phyloP scores from a whole-genome alignment of 2,329 filamentous ascomycete species.

The Clonostachys byssicola region DNA sequence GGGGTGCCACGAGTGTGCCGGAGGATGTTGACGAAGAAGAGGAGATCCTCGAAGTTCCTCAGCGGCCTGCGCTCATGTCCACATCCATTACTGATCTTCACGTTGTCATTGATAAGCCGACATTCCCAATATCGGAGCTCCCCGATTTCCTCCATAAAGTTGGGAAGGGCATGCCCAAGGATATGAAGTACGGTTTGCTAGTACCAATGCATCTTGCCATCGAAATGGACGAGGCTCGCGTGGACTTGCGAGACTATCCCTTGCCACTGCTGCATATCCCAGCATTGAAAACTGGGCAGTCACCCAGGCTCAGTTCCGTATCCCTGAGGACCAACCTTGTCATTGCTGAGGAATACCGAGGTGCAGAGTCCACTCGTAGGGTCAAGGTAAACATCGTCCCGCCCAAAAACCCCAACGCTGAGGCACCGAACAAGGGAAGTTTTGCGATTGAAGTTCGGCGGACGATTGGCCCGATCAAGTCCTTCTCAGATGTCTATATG shows the following conservation, averaged over 20 bases:
- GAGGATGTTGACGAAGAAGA: conserved; percentile 82
- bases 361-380: conserved; percentile 72
- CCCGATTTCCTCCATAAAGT: conserved; percentile 82
- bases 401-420: conserved; percentile 52
- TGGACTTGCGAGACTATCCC: conserved; percentile 90
- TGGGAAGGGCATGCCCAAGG: conserved; percentile 92
- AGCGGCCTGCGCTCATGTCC: conserved; percentile 79
- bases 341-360: conserved; percentile 88
- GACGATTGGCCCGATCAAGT: conserved; percentile 93
- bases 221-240: conserved; percentile 82
- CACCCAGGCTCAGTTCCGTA: conserved; percentile 73
- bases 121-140: conserved; percentile 77
- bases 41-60: conserved; percentile 78
- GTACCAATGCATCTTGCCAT: conserved; percentile 87
- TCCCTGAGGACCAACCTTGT: conserved; percentile 89
- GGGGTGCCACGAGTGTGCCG: conserved; percentile 75
- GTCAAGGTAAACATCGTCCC: conserved; percentile 84
- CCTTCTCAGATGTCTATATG: conserved; percentile 86
- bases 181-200: conserved; percentile 86
- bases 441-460: conserved; percentile 85
- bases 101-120: conserved; percentile 84
- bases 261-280: conserved; percentile 89
- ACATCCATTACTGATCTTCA: conserved; percentile 80
- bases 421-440: conserved; percentile 51
- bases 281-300: conserved; percentile 73